phyloP scores from a whole-genome alignment of 2,329 filamentous ascomycete species.

The Colletotrichum tropicale region DNA sequence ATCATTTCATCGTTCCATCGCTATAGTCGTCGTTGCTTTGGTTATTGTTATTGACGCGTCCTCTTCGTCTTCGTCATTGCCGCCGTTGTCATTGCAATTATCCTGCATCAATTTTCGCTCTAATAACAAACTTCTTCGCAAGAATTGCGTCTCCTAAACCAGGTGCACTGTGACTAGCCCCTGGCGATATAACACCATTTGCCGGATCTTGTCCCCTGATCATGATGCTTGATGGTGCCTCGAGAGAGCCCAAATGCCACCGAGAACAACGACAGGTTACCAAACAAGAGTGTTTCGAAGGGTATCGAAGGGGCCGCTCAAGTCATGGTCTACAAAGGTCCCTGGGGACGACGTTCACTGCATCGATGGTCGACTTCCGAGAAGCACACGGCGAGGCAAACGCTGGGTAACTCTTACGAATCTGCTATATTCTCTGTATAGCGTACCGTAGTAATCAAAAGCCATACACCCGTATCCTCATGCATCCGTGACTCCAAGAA shows the following conservation, averaged over 20 bases:
- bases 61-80: not conserved
- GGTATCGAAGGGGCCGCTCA: not conserved
- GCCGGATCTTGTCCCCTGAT: not conserved
- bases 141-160: not conserved
- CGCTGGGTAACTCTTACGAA: not conserved
- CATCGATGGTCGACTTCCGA: not conserved
- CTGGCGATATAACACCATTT: not conserved
- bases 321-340: not conserved
- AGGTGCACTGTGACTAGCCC: not conserved
- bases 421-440: not conserved
- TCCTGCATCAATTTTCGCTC: not conserved
- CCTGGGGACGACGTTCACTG: not conserved
- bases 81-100: not conserved
- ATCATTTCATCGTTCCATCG: not conserved
- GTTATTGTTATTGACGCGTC: not conserved
- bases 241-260: not conserved
- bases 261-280: not conserved
- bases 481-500: constrained; percentile 13
- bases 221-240: not conserved
- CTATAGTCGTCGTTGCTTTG: not conserved
- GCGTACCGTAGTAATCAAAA: constrained; percentile 6
- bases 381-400: not conserved
- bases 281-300: not conserved
- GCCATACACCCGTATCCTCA: constrained; percentile 7
- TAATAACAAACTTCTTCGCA: not conserved